These are phyloP conservation scores for Malassezia arunalokei DNA, from an alignment of 1,284 basidiomycete species.

Conservation along the genomic window DNA sequence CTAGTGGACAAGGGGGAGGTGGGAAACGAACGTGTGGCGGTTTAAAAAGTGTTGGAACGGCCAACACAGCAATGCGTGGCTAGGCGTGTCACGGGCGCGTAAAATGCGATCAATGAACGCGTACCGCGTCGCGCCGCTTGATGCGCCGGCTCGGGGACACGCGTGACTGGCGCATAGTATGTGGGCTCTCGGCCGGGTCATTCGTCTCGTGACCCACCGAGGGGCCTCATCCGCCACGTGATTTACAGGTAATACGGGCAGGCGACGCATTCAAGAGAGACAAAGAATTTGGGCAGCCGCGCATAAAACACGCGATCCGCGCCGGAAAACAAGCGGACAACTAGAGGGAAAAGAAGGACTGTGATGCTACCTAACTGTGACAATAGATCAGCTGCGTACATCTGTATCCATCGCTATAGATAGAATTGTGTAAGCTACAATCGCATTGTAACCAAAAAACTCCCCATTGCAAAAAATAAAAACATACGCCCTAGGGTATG, in stretches of 20 bases:
- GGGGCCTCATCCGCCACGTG: too few relatives aligned
- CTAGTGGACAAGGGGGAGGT: not conserved
- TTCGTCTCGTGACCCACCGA: too few relatives aligned
- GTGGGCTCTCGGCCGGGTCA: too few relatives aligned
- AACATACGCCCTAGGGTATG: conserved; percentile 9
- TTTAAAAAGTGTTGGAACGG: not conserved
- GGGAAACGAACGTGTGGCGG: not conserved
- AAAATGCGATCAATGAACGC: not conserved
- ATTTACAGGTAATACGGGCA: too few relatives aligned
- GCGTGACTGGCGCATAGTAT: too few relatives aligned
- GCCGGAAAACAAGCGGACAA: not conserved
- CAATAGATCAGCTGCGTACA: not conserved
- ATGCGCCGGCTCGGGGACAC: too few relatives aligned
- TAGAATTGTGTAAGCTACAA: not conserved
- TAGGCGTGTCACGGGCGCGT: not conserved
- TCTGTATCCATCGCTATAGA: not conserved
- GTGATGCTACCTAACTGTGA: not conserved
- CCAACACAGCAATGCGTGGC: too few relatives aligned
- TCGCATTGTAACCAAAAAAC: not conserved
- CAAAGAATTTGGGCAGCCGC: too few relatives aligned
- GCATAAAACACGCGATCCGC: too few relatives aligned
- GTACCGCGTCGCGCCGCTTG: not conserved
- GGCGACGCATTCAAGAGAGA: too few relatives aligned
- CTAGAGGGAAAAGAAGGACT: not conserved
- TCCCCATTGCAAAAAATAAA: not conserved